These are phyloP conservation scores for Thyridium curvatum DNA, from an alignment of 2,329 filamentous ascomycete genomes.

Conservation along the genomic window DNA sequence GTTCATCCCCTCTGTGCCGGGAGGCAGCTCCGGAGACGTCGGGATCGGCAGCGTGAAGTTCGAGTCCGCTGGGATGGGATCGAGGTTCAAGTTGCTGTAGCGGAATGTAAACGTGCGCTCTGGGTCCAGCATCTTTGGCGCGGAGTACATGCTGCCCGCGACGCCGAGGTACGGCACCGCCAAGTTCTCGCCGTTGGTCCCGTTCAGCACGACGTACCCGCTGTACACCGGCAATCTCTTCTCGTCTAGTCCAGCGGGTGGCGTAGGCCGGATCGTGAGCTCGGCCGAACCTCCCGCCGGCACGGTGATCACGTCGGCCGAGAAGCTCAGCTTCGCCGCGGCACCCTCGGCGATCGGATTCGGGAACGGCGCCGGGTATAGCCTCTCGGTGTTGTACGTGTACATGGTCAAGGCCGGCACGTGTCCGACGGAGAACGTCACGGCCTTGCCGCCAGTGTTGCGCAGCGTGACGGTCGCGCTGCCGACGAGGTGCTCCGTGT, in stretches of 20 bases:
- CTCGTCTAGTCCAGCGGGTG: constrained; percentile 17
- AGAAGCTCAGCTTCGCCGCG: constrained; percentile 8
- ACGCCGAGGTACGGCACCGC: constrained; percentile 33
- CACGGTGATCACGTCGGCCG: constrained; percentile 15
- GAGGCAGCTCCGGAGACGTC: background rate
- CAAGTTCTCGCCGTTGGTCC: constrained; percentile 26
- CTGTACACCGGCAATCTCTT: constrained; percentile 30
- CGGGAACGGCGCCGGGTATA: constrained; percentile 8
- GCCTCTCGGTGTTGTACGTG: constrained; percentile 13
- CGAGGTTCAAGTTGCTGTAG: constrained; percentile 3
- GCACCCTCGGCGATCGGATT: constrained; percentile 9
- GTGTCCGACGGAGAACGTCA: constrained; percentile 30
- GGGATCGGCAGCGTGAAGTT: constrained; percentile 17
- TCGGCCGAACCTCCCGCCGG: constrained; percentile 13
- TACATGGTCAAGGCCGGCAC: constrained; percentile 29
- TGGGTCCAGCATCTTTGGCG: constrained; percentile 2
- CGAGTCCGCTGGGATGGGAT: constrained; percentile 10
- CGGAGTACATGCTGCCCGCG: constrained; percentile 17
- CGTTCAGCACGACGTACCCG: constrained; percentile 33
- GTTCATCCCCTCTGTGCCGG: background rate
- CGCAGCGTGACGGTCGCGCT: constrained; percentile 33
- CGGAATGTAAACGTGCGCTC: constrained; percentile 1
- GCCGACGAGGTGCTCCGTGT: constrained; percentile 47
- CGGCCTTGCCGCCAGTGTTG: constrained; percentile 26
- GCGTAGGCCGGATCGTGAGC: constrained; percentile 18